Percentiles rank a stretch among this genome's conserved stretches.
These are phyloP conservation scores for Vigna radiata DNA, from an alignment of 306 rosid genomes.

Conservation along the genomic window DNA sequence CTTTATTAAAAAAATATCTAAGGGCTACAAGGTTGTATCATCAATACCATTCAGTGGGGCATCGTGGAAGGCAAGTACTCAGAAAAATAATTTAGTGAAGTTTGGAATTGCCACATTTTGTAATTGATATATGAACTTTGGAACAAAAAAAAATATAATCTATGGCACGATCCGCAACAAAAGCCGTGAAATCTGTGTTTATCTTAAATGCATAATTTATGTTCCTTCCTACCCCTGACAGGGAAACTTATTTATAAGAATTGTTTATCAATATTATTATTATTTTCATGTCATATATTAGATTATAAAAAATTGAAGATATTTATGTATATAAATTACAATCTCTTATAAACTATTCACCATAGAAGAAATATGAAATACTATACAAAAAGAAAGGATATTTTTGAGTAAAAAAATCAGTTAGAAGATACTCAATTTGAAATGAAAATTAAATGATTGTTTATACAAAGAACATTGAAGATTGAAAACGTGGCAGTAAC, in stretches of 20 bases:
- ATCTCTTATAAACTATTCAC: background rate
- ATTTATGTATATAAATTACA: too few relatives aligned
- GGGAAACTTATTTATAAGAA: too few relatives aligned
- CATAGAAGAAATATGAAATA: too few relatives aligned
- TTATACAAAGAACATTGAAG: background rate
- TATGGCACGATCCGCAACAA: conserved; percentile 36
- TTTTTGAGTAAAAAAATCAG: background rate
- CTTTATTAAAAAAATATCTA: background rate
- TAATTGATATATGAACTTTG: conserved; percentile 12
- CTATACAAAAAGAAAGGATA: background rate
- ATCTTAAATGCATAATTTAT: conserved; percentile 22
- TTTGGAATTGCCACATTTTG: conserved; percentile 3
- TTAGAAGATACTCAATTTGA: background rate
- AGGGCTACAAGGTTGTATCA: background rate
- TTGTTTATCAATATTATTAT: too few relatives aligned
- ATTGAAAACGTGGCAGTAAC: background rate
- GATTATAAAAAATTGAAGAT: too few relatives aligned
- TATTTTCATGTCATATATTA: too few relatives aligned
- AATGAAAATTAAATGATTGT: too few relatives aligned
- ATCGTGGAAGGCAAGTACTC: conserved; percentile 40
- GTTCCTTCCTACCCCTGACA: background rate
- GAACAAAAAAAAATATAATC: conserved; percentile 27
- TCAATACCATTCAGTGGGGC: conserved; percentile 12
- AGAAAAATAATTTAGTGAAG: conserved; percentile 5
- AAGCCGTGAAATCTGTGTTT: conserved; percentile 35